phyloP scores from a whole-genome alignment of 176 grass and related monocot species.

The Cocos nucifera region DNA sequence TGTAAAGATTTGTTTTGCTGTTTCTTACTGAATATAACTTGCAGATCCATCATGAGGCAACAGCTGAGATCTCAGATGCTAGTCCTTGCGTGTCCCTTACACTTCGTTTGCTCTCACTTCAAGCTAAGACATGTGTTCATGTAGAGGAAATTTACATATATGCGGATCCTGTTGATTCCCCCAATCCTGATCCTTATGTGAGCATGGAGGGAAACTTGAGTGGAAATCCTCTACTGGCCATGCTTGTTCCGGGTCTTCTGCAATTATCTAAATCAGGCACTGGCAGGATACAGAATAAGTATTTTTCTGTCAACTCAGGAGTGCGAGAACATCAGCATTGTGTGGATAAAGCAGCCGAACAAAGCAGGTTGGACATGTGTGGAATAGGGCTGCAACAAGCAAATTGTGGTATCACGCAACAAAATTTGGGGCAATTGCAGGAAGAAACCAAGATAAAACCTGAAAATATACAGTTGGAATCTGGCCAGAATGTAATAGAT shows the following conservation, averaged over 20 bases:
- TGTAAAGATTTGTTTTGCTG: background rate
- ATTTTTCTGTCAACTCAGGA: conserved; percentile 33
- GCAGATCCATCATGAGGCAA: conserved; percentile 90
- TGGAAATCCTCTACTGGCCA: conserved; percentile 65
- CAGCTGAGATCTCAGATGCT: conserved; percentile 85
- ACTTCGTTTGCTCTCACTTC: conserved; percentile 72
- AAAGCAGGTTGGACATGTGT: background rate
- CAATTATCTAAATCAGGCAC: conserved; percentile 62
- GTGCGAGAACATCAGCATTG: conserved; percentile 10
- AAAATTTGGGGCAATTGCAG: no score
- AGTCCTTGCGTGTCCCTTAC: conserved; percentile 57
- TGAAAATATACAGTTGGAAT: no score
- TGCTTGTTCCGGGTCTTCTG: conserved; percentile 75
- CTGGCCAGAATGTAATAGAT: no score
- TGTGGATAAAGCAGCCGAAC: conserved; percentile 1
- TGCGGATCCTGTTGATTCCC: conserved; percentile 56
- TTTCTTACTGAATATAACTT: conserved; percentile 20
- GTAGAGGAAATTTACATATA: conserved; percentile 86
- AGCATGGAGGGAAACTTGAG: conserved; percentile 32
- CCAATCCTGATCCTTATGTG: conserved; percentile 16
- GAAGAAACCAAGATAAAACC: no score
- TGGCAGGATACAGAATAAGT: conserved; percentile 37
- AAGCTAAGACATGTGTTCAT: conserved; percentile 67
- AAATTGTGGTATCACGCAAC: no score
- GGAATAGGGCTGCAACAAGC: no score